A percentile compares a stretch with the other conserved stretches of the same genome.
Conservation (phyloP, 2,329 filamentous ascomycete species). For the Metarhizium guizhouense region DNA sequence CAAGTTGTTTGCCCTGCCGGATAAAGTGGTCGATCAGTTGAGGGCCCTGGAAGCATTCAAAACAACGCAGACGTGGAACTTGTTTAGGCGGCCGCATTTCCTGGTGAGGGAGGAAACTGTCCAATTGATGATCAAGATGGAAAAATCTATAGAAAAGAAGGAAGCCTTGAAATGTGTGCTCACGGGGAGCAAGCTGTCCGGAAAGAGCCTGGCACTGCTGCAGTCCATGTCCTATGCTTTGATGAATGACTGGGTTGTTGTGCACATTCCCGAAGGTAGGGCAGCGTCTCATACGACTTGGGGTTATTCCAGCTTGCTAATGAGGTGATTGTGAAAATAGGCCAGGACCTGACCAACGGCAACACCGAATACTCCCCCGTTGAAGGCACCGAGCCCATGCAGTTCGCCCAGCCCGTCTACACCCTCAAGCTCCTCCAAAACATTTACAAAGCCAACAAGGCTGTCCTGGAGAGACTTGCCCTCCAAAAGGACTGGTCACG, state of each 20-base stretch:
- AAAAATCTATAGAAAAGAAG: conserved; percentile 41
- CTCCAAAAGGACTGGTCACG: conserved; percentile 35
- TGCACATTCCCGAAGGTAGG: conserved; percentile 83
- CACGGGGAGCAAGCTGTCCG: conserved; percentile 63
- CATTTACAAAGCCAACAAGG: conserved; percentile 63
- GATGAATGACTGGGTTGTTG: conserved; percentile 77
- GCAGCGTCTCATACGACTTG: neutral
- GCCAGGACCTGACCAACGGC: conserved; percentile 71
- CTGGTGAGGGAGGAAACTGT: conserved; percentile 73
- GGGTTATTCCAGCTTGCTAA: neutral
- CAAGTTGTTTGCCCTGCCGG: conserved; percentile 60
- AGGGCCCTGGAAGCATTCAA: conserved; percentile 86
- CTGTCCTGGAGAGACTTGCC: conserved; percentile 46
- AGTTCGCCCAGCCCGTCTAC: conserved; percentile 74
- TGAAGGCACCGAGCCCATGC: conserved; percentile 43
- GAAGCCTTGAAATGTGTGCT: conserved; percentile 56
- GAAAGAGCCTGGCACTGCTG: conserved; percentile 80
- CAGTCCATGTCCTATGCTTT: conserved; percentile 78
- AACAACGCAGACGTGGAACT: conserved; percentile 74
- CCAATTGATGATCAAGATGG: conserved; percentile 56
- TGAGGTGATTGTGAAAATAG: conserved; percentile 21
- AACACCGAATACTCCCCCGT: conserved; percentile 73
- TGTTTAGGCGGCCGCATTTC: conserved; percentile 75
- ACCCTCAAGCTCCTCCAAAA: conserved; percentile 64
- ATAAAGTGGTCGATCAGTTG: conserved; percentile 66